Base-by-base conservation (phyloP, 108 stramenopile genomes). In the Fistulifera pelliculosa region DNA sequence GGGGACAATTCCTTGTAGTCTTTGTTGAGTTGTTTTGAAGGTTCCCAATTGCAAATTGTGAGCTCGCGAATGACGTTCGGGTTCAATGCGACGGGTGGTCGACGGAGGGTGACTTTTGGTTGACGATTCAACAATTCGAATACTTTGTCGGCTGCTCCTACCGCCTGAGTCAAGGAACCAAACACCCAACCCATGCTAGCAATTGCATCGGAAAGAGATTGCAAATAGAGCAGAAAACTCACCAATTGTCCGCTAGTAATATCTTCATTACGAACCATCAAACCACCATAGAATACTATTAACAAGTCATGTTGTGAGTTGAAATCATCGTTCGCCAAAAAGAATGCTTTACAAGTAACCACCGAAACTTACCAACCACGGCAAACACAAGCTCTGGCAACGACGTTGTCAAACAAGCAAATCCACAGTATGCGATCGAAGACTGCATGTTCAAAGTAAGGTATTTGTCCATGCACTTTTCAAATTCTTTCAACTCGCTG, bases 111-210 rank as follows among this genome's bases (percentile, higher is more conserved):
- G 44, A 45, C 19, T 23, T 38, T 54, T 12, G 83, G 89, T 53
- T 76, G 53, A 8, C 82, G 47, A 43, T 82, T 60, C 67, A 84
- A 72, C 12, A 84, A 31, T 52, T 77, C 80, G 54, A 90, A 83
- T 7, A 91, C 79, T 54, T 86, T 86, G 44, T 86, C 86, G 13
- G 86, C 86, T 7, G 82, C 86, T 11, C 82, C 86, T 8, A 80
- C 68, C 15, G 82, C 82, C 39, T 75, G 71, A 0, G 80, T 77
- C 25, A 88, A 55, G 11, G 65, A 62, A 15, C 61, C 41, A 59
- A 80, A 83, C 15, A 88, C 76, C 49, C 64, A 70, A 18, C 77
- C 82, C 25, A 88, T 71, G 21, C 51, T 58, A 14, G 62, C 44
- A 68, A 83, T 79, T 1, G 75, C 71, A 55, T 81, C 77, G 1